Percentiles rank a stretch among this genome's conserved stretches.
Conservation (phyloP, 306 rosid genomes). For the Fragaria ananassa region DNA sequence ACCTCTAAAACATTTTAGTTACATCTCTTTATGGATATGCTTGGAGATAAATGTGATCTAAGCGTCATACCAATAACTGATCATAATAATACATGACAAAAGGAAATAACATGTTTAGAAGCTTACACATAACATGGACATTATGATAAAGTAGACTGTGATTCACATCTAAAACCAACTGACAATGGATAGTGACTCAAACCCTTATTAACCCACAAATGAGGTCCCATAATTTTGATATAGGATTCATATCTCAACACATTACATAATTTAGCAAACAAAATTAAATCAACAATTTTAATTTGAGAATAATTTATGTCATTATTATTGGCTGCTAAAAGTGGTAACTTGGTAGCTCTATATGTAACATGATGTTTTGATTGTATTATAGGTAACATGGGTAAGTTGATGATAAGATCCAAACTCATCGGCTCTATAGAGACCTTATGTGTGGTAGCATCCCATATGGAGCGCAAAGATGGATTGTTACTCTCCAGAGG, state of each 20-base stretch:
- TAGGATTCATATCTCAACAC: not conserved
- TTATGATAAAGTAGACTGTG: too few species aligned
- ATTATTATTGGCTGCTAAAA: not conserved
- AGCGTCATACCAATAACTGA: too few species aligned
- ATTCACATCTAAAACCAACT: too few species aligned
- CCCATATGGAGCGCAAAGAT: conserved; percentile 68
- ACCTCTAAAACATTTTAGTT: not conserved
- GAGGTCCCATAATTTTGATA: too few species aligned
- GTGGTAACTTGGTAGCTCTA: not conserved
- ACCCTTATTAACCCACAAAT: too few species aligned
- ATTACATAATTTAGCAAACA: too few species aligned
- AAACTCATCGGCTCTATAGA: conserved; percentile 42
- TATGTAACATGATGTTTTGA: not conserved
- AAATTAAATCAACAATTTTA: not conserved
- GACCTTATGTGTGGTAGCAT: conserved; percentile 32
- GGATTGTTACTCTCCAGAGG: conserved; percentile 63
- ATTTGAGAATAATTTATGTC: not conserved
- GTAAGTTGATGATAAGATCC: conserved; percentile 53
- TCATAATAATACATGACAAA: too few species aligned
- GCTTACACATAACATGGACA: not conserved
- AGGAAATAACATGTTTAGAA: not conserved
- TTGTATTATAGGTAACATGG: conserved; percentile 55
- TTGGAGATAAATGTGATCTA: too few species aligned
- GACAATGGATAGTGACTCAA: too few species aligned
- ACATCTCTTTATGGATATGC: not conserved